Evolutionary conservation across 164 flowering plant species (phyloP).

Genomic region (Kalanchoe fedtschenkoi): DNA sequence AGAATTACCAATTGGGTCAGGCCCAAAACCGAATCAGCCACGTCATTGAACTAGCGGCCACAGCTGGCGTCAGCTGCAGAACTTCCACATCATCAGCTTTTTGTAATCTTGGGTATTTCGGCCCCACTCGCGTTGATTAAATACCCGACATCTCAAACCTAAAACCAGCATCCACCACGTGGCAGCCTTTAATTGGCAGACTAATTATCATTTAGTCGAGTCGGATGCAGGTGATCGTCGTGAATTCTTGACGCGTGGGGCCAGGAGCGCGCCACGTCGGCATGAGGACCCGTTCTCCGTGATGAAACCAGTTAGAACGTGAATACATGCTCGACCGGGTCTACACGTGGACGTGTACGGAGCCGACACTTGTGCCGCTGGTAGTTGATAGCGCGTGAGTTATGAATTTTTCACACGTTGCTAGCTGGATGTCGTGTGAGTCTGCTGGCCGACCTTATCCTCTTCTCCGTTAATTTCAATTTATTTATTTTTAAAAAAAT

Average conservation of each 20-base stretch:
- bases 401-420: slow-evolving; percentile 1
- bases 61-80: neutral
- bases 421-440: slow-evolving; percentile 5
- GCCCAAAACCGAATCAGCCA: neutral
- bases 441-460: slow-evolving; percentile 51
- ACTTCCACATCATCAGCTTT: slow-evolving; percentile 1
- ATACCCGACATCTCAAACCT: neutral
- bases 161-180: neutral
- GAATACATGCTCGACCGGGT: neutral
- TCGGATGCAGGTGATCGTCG: neutral
- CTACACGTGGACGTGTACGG: neutral
- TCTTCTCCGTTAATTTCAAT: slow-evolving; percentile 8
- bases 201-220: neutral
- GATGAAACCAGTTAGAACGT: neutral
- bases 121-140: neutral
- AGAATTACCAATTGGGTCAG: too few species aligned
- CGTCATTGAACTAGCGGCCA: neutral
- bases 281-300: neutral
- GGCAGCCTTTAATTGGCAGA: neutral
- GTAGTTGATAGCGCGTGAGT: neutral
- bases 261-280: neutral
- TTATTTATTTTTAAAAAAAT: neutral
- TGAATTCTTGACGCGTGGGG: neutral
- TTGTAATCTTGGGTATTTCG: neutral
- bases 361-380: neutral